These are phyloP conservation scores for Mortierella polycephala DNA, from an alignment of 371 early-diverging fungal species.

Conservation along the genomic window DNA sequence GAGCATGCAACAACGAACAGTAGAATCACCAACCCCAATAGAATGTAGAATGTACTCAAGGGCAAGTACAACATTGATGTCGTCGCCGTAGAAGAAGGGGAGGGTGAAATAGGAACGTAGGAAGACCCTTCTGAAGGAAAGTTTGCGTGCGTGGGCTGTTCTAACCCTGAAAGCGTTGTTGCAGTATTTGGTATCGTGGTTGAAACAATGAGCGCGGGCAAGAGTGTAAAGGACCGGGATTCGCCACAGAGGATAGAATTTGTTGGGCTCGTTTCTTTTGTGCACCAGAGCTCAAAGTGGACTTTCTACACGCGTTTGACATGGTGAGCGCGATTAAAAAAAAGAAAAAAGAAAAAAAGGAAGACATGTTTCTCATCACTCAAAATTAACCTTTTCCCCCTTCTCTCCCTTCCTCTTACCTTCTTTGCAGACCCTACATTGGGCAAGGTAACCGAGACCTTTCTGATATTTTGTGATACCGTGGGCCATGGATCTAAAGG, in stretches of 20 bases:
- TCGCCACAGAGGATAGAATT: not conserved
- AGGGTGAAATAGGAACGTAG: too few relatives aligned
- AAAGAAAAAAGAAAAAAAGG: not conserved
- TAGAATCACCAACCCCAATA: too few relatives aligned
- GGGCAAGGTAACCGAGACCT: too few relatives aligned
- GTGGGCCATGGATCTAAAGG: too few relatives aligned
- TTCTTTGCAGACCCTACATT: too few relatives aligned
- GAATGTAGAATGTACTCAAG: too few relatives aligned
- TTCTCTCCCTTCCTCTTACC: too few relatives aligned
- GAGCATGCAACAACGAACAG: too few relatives aligned
- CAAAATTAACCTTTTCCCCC: not conserved
- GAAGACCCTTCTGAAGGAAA: not conserved
- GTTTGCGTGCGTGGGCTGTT: not conserved
- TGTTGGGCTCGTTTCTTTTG: not conserved
- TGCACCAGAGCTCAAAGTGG: conserved; percentile 29
- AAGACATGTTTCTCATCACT: not conserved
- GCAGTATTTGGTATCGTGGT: not conserved
- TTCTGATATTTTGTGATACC: too few relatives aligned
- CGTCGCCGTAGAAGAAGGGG: too few relatives aligned
- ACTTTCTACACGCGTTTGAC: conserved; percentile 9
- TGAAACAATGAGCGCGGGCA: not conserved
- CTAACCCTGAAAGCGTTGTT: not conserved
- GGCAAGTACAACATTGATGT: too few relatives aligned
- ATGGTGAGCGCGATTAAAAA: not conserved
- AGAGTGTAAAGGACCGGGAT: conserved; percentile 7